Conservation (phyloP, 768 basidiomycete species). For the Floccularia luteovirens region DNA sequence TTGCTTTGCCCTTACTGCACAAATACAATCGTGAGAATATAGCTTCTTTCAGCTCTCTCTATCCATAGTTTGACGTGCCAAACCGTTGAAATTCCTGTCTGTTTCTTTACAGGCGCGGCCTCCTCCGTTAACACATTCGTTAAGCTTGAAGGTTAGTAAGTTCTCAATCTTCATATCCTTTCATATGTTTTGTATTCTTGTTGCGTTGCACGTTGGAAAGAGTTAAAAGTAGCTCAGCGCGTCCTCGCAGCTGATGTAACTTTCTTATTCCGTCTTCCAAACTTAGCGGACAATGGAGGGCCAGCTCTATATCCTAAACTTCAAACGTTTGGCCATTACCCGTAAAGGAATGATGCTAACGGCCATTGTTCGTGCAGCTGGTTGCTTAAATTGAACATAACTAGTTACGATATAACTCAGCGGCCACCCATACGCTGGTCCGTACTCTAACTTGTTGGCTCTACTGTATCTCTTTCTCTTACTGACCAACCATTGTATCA, state of each 20-base stretch:
- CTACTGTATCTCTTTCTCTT: constrained; percentile 2
- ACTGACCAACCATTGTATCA: not conserved
- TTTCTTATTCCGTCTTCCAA: no score
- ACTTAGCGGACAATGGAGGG: constrained; percentile 23
- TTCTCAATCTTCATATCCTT: constrained; percentile 9
- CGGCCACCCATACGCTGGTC: constrained; percentile 21
- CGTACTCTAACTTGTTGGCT: constrained; percentile 9
- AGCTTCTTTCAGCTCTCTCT: constrained; percentile 17
- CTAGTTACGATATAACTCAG: constrained; percentile 11
- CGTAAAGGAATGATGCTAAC: constrained; percentile 9
- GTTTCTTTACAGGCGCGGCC: constrained; percentile 50
- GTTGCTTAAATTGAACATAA: constrained; percentile 20
- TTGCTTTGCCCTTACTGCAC: constrained; percentile 25
- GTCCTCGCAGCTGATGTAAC: no score
- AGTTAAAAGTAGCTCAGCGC: no score
- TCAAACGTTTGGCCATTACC: constrained; percentile 2
- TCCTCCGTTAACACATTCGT: constrained; percentile 62
- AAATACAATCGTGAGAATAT: constrained; percentile 29
- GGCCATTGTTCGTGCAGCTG: constrained; percentile 22
- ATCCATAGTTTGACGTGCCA: constrained; percentile 10
- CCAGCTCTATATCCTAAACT: constrained; percentile 4
- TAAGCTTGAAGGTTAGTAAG: constrained; percentile 41
- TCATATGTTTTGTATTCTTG: not conserved
- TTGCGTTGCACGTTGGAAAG: no score
- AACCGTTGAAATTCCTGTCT: constrained; percentile 12